Evolutionary conservation across 78 protist genomes (phyloP).

Genomic region (Guillardia theta): DNA sequence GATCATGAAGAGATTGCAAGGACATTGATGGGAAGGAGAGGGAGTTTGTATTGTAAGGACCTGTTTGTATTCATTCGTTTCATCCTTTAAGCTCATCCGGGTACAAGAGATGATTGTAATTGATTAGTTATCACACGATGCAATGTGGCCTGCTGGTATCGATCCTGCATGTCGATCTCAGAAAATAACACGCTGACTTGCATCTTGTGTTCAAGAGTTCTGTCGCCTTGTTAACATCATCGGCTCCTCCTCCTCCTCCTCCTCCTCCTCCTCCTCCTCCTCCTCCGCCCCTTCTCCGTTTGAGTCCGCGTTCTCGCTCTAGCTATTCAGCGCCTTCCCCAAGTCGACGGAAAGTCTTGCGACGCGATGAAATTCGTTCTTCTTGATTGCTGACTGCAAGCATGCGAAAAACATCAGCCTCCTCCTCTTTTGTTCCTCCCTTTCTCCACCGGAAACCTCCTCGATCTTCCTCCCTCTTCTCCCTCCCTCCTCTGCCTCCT

Average conservation of each 20-base stretch:
- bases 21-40: not conserved
- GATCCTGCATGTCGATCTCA: not conserved
- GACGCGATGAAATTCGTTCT: not conserved
- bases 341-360: not conserved
- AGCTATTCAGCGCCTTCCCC: not conserved
- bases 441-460: not conserved
- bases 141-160: not conserved
- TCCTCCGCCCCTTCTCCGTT: not conserved
- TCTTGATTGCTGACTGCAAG: too few species aligned
- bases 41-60: not conserved
- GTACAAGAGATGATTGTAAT: not conserved
- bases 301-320: not conserved
- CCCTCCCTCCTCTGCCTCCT: not conserved
- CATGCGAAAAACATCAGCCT: not conserved
- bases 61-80: not conserved
- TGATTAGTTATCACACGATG: not conserved
- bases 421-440: not conserved
- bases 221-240: not conserved
- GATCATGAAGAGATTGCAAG: not conserved
- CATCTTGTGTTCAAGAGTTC: not conserved
- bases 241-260: not conserved
- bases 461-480: not conserved
- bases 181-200: not conserved
- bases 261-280: not conserved
- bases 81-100: not conserved